Evolutionary conservation across 1,139 yeast species (phyloP), one percentile per base, ranked within the genome.

Genomic region (Pichia sp.): DNA sequence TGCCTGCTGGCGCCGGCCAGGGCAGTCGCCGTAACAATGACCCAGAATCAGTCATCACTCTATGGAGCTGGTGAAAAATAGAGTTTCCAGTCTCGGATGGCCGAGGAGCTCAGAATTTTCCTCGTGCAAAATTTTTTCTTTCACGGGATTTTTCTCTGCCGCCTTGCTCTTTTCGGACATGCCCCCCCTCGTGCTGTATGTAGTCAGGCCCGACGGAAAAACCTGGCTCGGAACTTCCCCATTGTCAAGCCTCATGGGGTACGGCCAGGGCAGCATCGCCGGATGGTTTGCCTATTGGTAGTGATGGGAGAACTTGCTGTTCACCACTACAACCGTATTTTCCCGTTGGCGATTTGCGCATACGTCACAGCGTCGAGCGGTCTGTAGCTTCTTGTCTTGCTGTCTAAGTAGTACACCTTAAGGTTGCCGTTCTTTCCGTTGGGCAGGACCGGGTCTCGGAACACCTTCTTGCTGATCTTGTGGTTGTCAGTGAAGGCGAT

Each of bases 401-500:
- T 46, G 57, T 80, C 79, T 60, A 88, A 73, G 87, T 95, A 88
- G 70, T 82, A 90, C 47, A 90, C 79, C 69, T 45, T 61, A 49
- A 86, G 91, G 23, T 68, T 66, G 3, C 84, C 85, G 49, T 69
- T 68, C n/a, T 74, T 79, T 18, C 91, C 91, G 58, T 75, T 75
- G 23, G 97, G 96, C 55, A 90, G 74, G 53, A 78, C 75, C 62
- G 90, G 96, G 61, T 86, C 82, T 63, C 89, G 81, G 69, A 83
- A 90, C 48, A 73, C 71, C 62, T 81, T 85, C 73, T 91, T 93
- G 44, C 90, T 85, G 34, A 91, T 82, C 73, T 93, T 93, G 70
- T 88, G 93, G 66, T 88, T 91, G 56, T 89, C 95, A 5, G 89
- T 83, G 44, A 82, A 79, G 60, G 79, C 78, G 55, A 91, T 83